Conservation (phyloP, 75 land plant genomes). For the Adiantum capillusveneris region DNA sequence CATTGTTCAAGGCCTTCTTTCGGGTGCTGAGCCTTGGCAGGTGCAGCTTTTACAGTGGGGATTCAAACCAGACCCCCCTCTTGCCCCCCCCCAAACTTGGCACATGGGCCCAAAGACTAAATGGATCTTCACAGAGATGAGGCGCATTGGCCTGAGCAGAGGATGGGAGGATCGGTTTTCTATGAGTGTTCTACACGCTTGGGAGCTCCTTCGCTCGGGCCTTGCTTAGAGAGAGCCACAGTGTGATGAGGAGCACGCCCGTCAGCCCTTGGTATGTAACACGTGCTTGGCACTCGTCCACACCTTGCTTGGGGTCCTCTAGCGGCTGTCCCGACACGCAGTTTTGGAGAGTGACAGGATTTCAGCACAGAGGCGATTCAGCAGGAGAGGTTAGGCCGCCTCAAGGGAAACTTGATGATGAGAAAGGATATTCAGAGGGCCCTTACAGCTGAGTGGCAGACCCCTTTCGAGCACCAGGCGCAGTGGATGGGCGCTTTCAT, state of each 20-base stretch:
- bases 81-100: background rate
- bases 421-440: background rate
- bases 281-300: background rate
- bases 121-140: background rate
- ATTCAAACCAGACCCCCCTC: background rate
- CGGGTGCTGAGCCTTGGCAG: background rate
- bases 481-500: background rate
- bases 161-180: too few relatives aligned
- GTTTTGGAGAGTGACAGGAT: background rate
- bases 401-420: background rate
- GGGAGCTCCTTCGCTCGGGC: background rate
- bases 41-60: background rate
- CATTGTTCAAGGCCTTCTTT: background rate
- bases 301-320: background rate
- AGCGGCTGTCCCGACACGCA: too few relatives aligned
- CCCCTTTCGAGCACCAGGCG: background rate
- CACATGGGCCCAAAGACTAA: background rate
- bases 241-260: background rate
- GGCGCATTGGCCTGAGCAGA: background rate
- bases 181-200: background rate
- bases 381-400: background rate
- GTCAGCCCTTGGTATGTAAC: background rate
- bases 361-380: background rate
- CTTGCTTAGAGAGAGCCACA: background rate
- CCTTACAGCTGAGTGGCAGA: background rate